Evolutionary conservation across 345 rosid genomes (phyloP).

Genomic region (Moricandia moricandioides): DNA sequence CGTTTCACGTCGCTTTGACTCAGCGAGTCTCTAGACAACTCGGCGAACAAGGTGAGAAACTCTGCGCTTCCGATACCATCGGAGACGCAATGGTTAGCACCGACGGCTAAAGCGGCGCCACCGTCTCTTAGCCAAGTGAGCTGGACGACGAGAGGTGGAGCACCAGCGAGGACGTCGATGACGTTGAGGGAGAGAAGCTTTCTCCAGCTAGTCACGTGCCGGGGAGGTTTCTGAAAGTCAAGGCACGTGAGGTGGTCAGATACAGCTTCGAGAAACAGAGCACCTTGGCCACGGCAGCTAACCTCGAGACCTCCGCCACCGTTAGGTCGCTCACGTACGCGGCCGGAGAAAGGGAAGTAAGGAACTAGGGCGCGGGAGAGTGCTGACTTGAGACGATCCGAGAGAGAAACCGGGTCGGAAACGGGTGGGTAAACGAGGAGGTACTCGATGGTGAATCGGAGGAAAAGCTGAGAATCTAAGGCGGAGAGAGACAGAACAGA

Average conservation of each 20-base stretch:
- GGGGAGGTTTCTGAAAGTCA: conserved; percentile 59
- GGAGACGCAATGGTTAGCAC: conserved; percentile 67
- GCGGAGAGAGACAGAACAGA: conserved; percentile 63
- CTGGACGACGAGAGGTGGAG: conserved; percentile 73
- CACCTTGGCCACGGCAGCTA: conserved; percentile 68
- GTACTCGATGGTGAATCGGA: conserved; percentile 81
- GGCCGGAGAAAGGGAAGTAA: conserved; percentile 76
- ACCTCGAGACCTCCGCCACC: conserved; percentile 49
- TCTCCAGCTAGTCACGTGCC: conserved; percentile 65
- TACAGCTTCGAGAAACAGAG: conserved; percentile 57
- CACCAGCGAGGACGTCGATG: conserved; percentile 67
- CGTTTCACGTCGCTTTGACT: conserved; percentile 26
- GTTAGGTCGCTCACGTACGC: conserved; percentile 53
- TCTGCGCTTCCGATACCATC: conserved; percentile 79
- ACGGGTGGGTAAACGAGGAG: conserved; percentile 56
- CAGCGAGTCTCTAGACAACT: conserved; percentile 38
- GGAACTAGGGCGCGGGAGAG: conserved; percentile 59
- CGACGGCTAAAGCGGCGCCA: conserved; percentile 60
- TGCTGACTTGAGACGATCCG: conserved; percentile 54
- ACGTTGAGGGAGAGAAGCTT: conserved; percentile 56
- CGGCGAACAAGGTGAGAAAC: conserved; percentile 65
- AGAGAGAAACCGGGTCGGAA: conserved; percentile 32
- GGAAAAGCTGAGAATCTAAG: conserved; percentile 85
- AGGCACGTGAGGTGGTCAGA: conserved; percentile 38
- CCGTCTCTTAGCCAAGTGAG: conserved; percentile 89